Evolutionary conservation across 2,329 filamentous ascomycete genomes (phyloP).

Genomic region (Ceratocystis lukuohia): DNA sequence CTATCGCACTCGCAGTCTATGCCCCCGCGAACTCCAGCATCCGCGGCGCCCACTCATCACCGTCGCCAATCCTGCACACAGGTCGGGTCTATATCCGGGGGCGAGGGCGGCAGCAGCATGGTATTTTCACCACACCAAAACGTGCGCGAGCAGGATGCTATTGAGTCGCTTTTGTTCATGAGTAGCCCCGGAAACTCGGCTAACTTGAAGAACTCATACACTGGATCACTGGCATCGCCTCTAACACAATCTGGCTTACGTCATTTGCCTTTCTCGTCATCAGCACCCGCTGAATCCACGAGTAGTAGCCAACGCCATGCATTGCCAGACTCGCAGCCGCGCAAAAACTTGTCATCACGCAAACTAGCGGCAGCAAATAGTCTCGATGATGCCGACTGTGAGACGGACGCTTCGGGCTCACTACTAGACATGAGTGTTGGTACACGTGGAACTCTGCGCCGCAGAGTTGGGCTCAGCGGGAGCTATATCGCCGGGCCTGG

Average conservation of each 20-base stretch:
- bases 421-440: constrained; percentile 18
- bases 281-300: constrained; percentile 20
- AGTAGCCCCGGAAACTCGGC: constrained; percentile 62
- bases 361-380: constrained; percentile 28
- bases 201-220: constrained; percentile 44
- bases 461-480: constrained; percentile 22
- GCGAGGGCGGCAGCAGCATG: constrained; percentile 33
- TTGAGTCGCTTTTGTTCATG: constrained; percentile 70
- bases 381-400: constrained; percentile 23
- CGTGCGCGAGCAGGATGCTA: constrained; percentile 63
- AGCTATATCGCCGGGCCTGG: neutral
- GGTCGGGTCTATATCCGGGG: constrained; percentile 25
- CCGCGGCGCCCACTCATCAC: constrained; percentile 17
- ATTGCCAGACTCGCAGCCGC: constrained; percentile 36
- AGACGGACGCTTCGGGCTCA: constrained; percentile 26
- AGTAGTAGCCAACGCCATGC: constrained; percentile 24
- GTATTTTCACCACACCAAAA: constrained; percentile 57
- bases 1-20: constrained; percentile 37
- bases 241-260: constrained; percentile 20
- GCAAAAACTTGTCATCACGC: constrained; percentile 40
- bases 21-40: constrained; percentile 24
- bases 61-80: constrained; percentile 28
- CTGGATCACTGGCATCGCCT: constrained; percentile 30
- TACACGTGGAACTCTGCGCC: constrained; percentile 13
- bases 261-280: constrained; percentile 8